Conservation (phyloP, 164 flowering plant species). For the Vitis riparia region DNA sequence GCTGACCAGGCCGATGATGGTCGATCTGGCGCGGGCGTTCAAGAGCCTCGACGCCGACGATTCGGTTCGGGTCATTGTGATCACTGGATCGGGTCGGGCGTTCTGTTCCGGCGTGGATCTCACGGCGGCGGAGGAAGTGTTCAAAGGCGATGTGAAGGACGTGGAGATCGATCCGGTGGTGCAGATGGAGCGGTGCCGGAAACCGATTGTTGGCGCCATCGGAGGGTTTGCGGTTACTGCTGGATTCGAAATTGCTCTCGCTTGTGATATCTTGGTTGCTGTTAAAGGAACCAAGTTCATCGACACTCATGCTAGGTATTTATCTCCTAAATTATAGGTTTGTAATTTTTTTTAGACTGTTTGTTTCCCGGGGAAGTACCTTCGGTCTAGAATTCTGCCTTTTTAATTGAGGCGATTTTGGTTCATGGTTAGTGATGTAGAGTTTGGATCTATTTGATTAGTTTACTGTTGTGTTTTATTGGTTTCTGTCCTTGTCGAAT, state of each 20-base stretch:
- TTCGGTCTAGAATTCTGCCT: no score
- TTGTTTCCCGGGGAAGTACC: not conserved
- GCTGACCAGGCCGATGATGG: conserved; percentile 68
- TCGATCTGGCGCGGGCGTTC: conserved; percentile 61
- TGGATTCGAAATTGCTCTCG: conserved; percentile 88
- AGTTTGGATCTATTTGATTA: no score
- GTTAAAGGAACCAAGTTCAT: conserved; percentile 75
- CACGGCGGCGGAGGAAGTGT: conserved; percentile 87
- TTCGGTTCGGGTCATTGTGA: conserved; percentile 62
- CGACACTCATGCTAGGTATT: conserved; percentile 84
- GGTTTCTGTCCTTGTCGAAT: no score
- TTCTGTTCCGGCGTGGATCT: conserved; percentile 92
- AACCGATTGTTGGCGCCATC: conserved; percentile 85
- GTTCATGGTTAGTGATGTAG: no score
- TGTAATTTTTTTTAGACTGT: not conserved
- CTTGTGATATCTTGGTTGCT: conserved; percentile 82
- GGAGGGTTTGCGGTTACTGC: conserved; percentile 89
- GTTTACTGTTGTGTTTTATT: no score
- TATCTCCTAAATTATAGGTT: not conserved
- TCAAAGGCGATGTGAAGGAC: conserved; percentile 89
- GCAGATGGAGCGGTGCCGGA: conserved; percentile 85
- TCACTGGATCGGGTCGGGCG: conserved; percentile 77
- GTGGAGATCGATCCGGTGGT: conserved; percentile 64
- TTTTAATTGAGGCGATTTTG: no score
- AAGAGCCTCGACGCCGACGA: conserved; percentile 58